Conservation (phyloP, 352 stramenopile species). For the Phytophthora chlamydospora region DNA sequence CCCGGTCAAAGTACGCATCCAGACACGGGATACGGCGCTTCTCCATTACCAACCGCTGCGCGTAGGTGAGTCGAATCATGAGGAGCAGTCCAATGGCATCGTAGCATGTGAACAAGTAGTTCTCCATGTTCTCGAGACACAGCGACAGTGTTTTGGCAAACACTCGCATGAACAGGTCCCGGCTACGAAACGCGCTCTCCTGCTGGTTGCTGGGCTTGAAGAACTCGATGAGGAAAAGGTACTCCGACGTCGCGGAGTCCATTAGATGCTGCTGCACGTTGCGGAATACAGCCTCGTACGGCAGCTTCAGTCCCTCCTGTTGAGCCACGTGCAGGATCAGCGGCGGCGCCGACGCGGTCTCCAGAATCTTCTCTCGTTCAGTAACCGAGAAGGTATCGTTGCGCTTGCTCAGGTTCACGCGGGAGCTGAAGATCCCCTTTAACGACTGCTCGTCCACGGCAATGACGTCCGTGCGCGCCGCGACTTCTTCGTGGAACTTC, state of each 20-base stretch:
- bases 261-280: conserved; percentile 97
- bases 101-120: conserved; percentile 98
- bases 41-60: conserved; percentile 83
- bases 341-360: conserved; percentile 77
- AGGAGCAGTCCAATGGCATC: conserved; percentile 98
- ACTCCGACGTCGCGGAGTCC: conserved; percentile 97
- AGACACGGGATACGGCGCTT: conserved; percentile 90
- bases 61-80: conserved; percentile 97
- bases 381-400: conserved; percentile 95
- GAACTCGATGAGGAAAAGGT: conserved; percentile 96
- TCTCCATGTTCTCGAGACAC: conserved; percentile 97
- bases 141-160: conserved; percentile 96
- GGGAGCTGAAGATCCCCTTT: conserved; percentile 81
- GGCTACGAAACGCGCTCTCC: conserved; percentile 60
- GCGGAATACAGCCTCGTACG: conserved; percentile 97
- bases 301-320: conserved; percentile 91
- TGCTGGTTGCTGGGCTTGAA: conserved; percentile 86
- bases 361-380: conserved; percentile 91
- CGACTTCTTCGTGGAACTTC: conserved; percentile 95
- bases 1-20: conserved; percentile 96
- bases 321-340: conserved; percentile 96
- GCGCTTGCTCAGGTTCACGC: conserved; percentile 96
- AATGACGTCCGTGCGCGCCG: conserved; percentile 93
- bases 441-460: conserved; percentile 95
- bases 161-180: conserved; percentile 94